Base-by-base conservation (phyloP, 805 yeast species). In the Lachancea sp. region DNA sequence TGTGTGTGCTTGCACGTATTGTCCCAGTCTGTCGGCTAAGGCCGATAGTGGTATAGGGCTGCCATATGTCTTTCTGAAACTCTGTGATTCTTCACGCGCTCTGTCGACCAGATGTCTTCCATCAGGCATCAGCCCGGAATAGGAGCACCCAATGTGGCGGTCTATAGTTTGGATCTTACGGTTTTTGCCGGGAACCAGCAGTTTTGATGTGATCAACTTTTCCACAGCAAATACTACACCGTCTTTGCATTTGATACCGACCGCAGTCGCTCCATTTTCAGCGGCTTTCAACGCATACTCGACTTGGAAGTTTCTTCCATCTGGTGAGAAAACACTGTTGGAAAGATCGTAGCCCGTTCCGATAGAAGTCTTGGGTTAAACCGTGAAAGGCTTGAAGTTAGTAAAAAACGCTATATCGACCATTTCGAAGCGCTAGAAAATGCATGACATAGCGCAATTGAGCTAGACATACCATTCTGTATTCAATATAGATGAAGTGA, bases 281-380 rank as follows among this genome's bases (percentile, higher is more conserved):
- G 91, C 98, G 1, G 99, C 99, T 63, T 93, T 93, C 58, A 85
- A 76, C 27, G 99, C 99, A 60, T 93, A 93, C 67, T 93, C 99
- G 16, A 93, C 99, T 68, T 93, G 99, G 72, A 93, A 93, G 66
- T 86, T 87, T 71, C 95, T 78, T 34, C 95, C 95, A 64, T 88
- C 96, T 67, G 75, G 71, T n/a, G 73, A 67, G 71, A 93, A 93
- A 50, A 91, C 96, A 70, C 95, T 83, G 72, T 93, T 93, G 29
- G 97, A 88, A 62, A 93, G 81, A 75, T 93, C 99, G 79, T 93
- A 93, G 16, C 99, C 99, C 25, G 99, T 93, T 57, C 99, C 99
- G 57, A 93, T 90, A 38, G 99, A 93, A 33, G 98, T 85, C 91
- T 48, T 35, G 13, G 31, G 22, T 13, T 16, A 25, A 22, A 13